Conservation (phyloP, 495 filamentous ascomycete genomes). For the Cudoniella acicularis region DNA sequence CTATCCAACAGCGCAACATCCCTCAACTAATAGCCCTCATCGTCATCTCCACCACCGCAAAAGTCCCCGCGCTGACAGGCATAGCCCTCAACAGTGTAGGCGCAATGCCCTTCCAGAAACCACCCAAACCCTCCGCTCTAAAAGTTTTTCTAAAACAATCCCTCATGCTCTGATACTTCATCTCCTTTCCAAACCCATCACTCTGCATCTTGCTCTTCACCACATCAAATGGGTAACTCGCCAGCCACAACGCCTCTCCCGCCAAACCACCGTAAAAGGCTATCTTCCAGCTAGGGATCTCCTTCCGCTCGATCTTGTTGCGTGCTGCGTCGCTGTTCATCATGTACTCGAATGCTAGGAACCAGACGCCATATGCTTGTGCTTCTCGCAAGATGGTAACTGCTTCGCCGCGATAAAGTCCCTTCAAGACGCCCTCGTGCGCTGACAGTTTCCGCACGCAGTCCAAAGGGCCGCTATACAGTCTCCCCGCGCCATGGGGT, state of each 20-base stretch:
- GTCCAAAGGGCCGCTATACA: constrained; percentile 84
- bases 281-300: constrained; percentile 79
- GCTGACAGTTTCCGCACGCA: constrained; percentile 80
- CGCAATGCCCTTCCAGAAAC: constrained; percentile 94
- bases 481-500: constrained; percentile 72
- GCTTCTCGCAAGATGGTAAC: constrained; percentile 88
- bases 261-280: constrained; percentile 91
- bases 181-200: constrained; percentile 69
- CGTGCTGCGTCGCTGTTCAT: constrained; percentile 85
- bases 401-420: constrained; percentile 79
- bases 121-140: constrained; percentile 67
- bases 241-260: constrained; percentile 89
- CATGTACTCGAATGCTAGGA: constrained; percentile 88
- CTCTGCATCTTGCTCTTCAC: constrained; percentile 99
- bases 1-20: neutral
- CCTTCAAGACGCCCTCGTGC: constrained; percentile 60
- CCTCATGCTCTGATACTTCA: constrained; percentile 74
- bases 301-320: constrained; percentile 66
- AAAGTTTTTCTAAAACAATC: constrained; percentile 88
- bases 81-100: constrained; percentile 95
- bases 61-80: constrained; percentile 96
- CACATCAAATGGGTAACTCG: constrained; percentile 92
- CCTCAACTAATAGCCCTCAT: constrained; percentile 51
- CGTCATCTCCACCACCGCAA: constrained; percentile 74
- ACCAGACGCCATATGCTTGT: constrained; percentile 94